Evolutionary conservation across 257 asterid species (phyloP), one percentile per base, ranked within the genome.

Genomic region (Nyctanthes arbortristis): DNA sequence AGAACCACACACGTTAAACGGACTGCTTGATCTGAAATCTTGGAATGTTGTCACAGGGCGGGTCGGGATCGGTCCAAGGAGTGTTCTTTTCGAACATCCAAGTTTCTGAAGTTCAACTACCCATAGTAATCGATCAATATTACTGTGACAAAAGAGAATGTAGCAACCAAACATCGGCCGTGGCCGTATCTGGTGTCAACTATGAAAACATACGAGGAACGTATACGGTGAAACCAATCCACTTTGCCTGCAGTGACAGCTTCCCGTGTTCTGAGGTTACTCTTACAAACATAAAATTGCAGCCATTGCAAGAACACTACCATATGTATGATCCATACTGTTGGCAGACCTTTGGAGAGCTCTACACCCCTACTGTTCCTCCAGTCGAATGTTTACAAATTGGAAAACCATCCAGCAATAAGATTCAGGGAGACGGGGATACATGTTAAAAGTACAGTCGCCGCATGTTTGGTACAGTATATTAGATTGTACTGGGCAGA

Each of bases 241-340:
- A 94, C 74, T 65, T 94, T 12, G 95, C 99, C 3, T 94, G 99
- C 75, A 91, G 97, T 55, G 99, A 94, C 69, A 78, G 43, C 81
- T 65, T 63, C 72, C 97, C 97, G 0, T 91, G 99, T 72, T 81
- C 84, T 0, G 97, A 84, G 8, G 93, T 94, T 30, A 89, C 97
- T 1, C 69, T 94, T 10, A 80, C 71, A 1, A 78, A 75, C 74
- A 84, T 94, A 36, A 84, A 89, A 34, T 40, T 94, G 69, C 80
- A 74, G 72, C 95, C 99, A 1, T 72, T 66, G 16, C 92, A 77
- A 39, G 90, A 89, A 30, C 60, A 66, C 7, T 88, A 91, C 70
- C 97, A 86, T 45, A 74, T 94, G 92, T 91, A 91, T 6, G 95
- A 91, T 29, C 97, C 99, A 22, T 94, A 36, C 10, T 94, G 99